A percentile compares a stretch with the other conserved stretches of the same genome.
Conservation (phyloP, 2,329 filamentous ascomycete species). For the Xylariaceae sp. region DNA sequence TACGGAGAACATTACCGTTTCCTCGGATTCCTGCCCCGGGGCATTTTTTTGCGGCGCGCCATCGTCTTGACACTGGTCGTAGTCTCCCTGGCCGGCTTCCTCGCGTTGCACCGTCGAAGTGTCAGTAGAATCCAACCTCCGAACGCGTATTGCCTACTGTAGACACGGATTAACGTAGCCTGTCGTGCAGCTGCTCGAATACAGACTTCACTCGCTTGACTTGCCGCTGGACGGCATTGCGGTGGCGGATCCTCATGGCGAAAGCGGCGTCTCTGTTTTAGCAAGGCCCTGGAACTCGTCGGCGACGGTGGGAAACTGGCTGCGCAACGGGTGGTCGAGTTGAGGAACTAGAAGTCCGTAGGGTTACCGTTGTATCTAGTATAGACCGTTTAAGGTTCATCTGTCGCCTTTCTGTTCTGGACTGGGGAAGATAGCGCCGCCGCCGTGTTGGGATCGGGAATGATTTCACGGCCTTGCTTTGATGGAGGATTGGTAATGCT, state of each 20-base stretch:
- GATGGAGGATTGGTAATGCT: not conserved
- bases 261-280: not conserved
- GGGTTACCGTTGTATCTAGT: not conserved
- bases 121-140: slow-evolving; percentile 5
- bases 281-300: slow-evolving; percentile 3
- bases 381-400: not conserved
- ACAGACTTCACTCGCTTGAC: not conserved
- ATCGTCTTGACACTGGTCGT: slow-evolving; percentile 6
- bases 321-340: no score
- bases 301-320: not conserved
- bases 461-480: not conserved
- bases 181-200: not conserved
- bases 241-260: not conserved
- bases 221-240: not conserved
- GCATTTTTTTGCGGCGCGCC: slow-evolving; percentile 1
- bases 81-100: slow-evolving; percentile 15
- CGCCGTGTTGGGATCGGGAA: not conserved
- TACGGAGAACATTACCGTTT: not conserved
- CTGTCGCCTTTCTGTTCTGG: not conserved
- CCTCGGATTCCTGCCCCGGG: not conserved
- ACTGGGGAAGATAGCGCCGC: not conserved
- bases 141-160: no score
- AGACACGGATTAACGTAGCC: not conserved
- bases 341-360: not conserved
- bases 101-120: slow-evolving; percentile 12